phyloP scores from a whole-genome alignment of 768 basidiomycete species.

The Phylloporus rhodoxanthus region DNA sequence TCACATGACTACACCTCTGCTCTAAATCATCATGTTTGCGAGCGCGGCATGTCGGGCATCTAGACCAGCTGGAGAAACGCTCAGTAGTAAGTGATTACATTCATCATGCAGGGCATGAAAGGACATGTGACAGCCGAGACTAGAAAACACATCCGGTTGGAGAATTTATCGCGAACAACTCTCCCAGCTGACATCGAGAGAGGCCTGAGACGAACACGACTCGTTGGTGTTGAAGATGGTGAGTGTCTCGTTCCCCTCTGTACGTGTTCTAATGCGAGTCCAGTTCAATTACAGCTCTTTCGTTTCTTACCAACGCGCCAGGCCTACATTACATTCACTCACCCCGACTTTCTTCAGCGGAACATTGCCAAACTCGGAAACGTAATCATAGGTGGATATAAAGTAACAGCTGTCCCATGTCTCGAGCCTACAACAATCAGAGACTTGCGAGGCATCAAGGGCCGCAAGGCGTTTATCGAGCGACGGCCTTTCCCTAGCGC shows the following conservation, averaged over 20 bases:
- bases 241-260: conserved; percentile 1
- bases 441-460: conserved; percentile 36
- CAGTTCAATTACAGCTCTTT: conserved; percentile 57
- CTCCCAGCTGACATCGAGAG: conserved; percentile 52
- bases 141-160: conserved; percentile 42
- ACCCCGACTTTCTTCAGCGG: conserved; percentile 38
- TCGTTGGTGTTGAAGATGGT: conserved; percentile 43
- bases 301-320: conserved; percentile 55
- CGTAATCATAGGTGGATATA: conserved; percentile 42
- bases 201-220: conserved; percentile 35
- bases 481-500: conserved; percentile 31
- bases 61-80: conserved; percentile 3
- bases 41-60: conserved; percentile 20
- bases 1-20: conserved; percentile 24
- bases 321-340: conserved; percentile 52
- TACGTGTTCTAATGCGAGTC: conserved; percentile 7
- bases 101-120: not conserved
- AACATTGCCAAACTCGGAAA: conserved; percentile 40
- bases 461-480: conserved; percentile 35
- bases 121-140: conserved; percentile 15
- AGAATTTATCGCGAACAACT: conserved; percentile 45
- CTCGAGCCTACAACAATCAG: conserved; percentile 20
- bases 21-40: conserved; percentile 14
- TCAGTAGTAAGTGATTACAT: conserved; percentile 12
- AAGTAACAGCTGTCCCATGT: conserved; percentile 33